Conservation (phyloP, 75 land plant species). For the Adiantum capillusveneris region DNA sequence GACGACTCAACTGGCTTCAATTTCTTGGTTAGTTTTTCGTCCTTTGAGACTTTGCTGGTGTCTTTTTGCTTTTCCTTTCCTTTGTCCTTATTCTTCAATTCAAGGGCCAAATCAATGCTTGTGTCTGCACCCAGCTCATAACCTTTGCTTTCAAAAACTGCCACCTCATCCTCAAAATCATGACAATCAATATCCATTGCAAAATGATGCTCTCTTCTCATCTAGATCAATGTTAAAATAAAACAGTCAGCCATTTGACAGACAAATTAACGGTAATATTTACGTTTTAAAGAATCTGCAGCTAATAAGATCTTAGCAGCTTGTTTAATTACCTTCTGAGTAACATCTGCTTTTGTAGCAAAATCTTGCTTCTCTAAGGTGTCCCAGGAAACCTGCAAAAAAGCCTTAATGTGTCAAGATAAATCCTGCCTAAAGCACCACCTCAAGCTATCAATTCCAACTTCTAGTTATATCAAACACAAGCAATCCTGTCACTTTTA, state of each 20-base stretch:
- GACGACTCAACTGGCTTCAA: not conserved
- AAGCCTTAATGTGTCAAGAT: not conserved
- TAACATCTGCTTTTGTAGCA: conserved; percentile 4
- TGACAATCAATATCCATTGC: conserved; percentile 1
- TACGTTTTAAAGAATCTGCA: too few relatives aligned
- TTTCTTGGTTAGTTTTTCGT: conserved; percentile 8
- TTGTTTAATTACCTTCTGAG: not conserved
- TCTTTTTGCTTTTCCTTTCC: conserved; percentile 1
- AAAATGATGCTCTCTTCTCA: not conserved
- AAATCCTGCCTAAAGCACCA: too few relatives aligned
- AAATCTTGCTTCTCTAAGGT: conserved; percentile 3
- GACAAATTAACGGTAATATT: not conserved
- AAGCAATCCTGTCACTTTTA: not conserved
- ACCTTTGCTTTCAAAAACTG: conserved; percentile 28
- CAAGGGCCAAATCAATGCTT: not conserved
- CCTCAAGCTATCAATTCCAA: too few relatives aligned
- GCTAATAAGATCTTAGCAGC: not conserved
- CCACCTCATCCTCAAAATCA: conserved; percentile 12
- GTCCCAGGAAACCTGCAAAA: conserved; percentile 4
- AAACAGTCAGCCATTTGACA: not conserved
- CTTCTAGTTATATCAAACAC: not conserved
- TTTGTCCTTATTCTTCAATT: not conserved
- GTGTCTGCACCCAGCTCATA: conserved; percentile 22
- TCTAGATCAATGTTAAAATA: not conserved
- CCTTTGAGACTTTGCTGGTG: not conserved